Conservation (phyloP, 116 monocot genomes). For the Iris pallida region DNA sequence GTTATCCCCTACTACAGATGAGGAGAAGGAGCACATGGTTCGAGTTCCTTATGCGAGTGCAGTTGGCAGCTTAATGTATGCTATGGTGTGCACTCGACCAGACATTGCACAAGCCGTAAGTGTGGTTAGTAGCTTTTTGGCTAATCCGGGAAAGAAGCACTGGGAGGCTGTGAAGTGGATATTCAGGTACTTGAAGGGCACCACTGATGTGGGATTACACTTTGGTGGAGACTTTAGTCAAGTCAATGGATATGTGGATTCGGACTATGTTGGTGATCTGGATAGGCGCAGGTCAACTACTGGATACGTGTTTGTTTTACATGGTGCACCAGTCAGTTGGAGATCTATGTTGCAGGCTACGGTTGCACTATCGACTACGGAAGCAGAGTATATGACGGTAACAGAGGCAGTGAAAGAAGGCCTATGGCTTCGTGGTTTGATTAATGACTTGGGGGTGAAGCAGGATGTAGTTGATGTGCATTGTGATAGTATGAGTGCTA, state of each 20-base stretch:
- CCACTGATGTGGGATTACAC: background rate
- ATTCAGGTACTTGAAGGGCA: background rate
- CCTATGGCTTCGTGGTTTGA: too few relatives aligned
- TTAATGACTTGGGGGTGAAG: too few relatives aligned
- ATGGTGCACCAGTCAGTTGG: background rate
- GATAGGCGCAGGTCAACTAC: background rate
- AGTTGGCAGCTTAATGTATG: background rate
- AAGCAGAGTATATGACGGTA: background rate
- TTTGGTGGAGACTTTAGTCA: background rate
- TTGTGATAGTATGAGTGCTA: too few relatives aligned
- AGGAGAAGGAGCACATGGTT: background rate
- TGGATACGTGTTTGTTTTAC: background rate
- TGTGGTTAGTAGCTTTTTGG: background rate
- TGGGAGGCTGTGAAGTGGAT: background rate
- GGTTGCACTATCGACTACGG: background rate
- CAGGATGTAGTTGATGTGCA: too few relatives aligned
- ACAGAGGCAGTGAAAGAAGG: background rate
- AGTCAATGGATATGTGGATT: background rate
- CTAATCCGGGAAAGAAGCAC: background rate
- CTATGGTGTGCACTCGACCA: background rate
- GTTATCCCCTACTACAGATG: background rate
- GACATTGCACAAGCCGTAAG: background rate
- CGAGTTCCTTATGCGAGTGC: background rate
- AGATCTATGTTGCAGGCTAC: background rate
- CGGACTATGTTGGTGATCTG: background rate